Evolutionary conservation across 106 monocot species (phyloP).

Genomic region (Amphibolis antarctica): DNA sequence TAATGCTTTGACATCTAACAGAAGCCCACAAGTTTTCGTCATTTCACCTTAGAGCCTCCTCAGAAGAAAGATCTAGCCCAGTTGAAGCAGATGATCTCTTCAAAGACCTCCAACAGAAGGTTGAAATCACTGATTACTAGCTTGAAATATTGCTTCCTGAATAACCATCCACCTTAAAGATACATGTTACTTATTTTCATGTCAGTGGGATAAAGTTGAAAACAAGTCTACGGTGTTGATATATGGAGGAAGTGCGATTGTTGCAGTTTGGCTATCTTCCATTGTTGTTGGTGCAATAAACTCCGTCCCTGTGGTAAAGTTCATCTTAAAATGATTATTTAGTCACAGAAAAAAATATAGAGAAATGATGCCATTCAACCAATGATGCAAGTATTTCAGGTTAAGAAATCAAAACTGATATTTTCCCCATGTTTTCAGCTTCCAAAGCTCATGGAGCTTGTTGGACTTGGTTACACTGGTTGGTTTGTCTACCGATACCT

Average conservation of each 20-base stretch:
- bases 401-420: background rate
- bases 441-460: slow-evolving; percentile 75
- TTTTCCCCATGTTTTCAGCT: slow-evolving; percentile 26
- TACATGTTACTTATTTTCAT: background rate
- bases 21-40: slow-evolving; percentile 50
- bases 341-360: too few relatives aligned
- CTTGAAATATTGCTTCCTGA: background rate
- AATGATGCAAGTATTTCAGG: too few relatives aligned
- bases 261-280: slow-evolving; percentile 86
- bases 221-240: slow-evolving; percentile 84
- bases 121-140: background rate
- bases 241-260: slow-evolving; percentile 85
- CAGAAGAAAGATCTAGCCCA: slow-evolving; percentile 47
- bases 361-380: too few relatives aligned
- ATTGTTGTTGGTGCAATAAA: slow-evolving; percentile 80
- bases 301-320: slow-evolving; percentile 74
- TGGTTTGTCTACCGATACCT: slow-evolving; percentile 96
- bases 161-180: background rate
- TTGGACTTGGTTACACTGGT: slow-evolving; percentile 87
- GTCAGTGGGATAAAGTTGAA: slow-evolving; percentile 85
- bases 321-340: background rate
- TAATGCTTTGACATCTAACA: slow-evolving; percentile 11
- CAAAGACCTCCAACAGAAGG: slow-evolving; percentile 73
- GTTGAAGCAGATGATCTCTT: slow-evolving; percentile 48
- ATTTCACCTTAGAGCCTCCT: slow-evolving; percentile 43